Evolutionary conservation across 768 basidiomycete species (phyloP), one percentile per base, ranked within the genome.

Genomic region (Xerocomus potaroensis): DNA sequence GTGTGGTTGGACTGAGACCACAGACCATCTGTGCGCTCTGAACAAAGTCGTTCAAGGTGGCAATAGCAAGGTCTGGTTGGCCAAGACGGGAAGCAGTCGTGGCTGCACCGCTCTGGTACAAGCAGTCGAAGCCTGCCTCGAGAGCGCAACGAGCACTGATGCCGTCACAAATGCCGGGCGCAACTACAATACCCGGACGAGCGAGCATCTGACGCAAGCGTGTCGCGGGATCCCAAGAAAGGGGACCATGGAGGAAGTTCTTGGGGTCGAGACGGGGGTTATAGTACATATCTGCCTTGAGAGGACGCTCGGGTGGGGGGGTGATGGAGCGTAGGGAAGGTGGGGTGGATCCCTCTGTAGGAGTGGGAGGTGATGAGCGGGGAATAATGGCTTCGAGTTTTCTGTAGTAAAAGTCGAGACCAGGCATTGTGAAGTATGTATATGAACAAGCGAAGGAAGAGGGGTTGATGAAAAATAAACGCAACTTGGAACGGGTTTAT

Each of bases 71-170:
- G 62, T 88, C 86, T n/a, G 86, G 85, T 59, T 81, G 80, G 15
- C 86, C 86, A 19, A 88, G 72, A 15, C 85, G 78, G 1, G 87
- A 87, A 33, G 87, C 87, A 10, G 86, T 88, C 1, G 87, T 89
- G 12, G 85, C 84, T 41, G 87, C 85, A 41, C 87, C 87, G 55
- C 83, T 87, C 67, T 88, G 87, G 62, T 89, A 90, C 47, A 88
- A 51, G 54, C 86, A 88, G 21, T 75, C 72, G 55, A 89, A 90
- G 16, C 87, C 87, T 30, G 85, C 84, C 67, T 90, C 87, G 7
- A 89, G 65, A 8, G 87, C 87, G 53, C 85, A 85, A 24, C 87
- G 75, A 9, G 86, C 85, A 56, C 83, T 86, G 58, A 90, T 88
- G 41, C 84, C 85, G 47, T 87, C 85, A 46, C 85, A 86, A 34